These are phyloP conservation scores for Aspergillus nomiae DNA, from an alignment of 2,329 filamentous ascomycete species.

Conservation along the genomic window DNA sequence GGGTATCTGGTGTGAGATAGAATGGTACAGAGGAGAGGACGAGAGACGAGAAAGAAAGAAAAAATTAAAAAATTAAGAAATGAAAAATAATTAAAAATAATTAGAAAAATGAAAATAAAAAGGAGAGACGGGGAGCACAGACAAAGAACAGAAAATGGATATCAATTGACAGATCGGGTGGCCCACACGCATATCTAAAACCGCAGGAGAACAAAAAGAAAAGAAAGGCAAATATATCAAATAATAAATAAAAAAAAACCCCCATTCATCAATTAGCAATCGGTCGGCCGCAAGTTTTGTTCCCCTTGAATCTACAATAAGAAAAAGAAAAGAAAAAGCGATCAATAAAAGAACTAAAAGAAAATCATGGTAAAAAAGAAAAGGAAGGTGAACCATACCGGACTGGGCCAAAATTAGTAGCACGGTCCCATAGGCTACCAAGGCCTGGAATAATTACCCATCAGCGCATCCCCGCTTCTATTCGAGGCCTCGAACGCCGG, in stretches of 20 bases:
- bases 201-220: not conserved
- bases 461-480: constrained; percentile 22
- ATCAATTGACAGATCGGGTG: constrained; percentile 6
- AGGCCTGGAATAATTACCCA: constrained; percentile 15
- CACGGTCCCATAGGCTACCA: constrained; percentile 11
- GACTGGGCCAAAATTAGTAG: constrained; percentile 22
- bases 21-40: not conserved
- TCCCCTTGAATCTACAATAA: not conserved
- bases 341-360: not conserved
- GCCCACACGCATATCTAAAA: constrained; percentile 4
- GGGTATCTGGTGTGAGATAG: not conserved
- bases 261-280: not conserved
- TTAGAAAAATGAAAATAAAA: not conserved
- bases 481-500: constrained; percentile 26
- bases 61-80: not conserved
- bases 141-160: not conserved
- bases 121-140: not conserved
- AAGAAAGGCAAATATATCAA: not conserved
- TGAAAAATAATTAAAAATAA: not conserved
- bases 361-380: not conserved
- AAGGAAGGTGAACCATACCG: constrained; percentile 9
- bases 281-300: not conserved
- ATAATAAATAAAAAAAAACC: no score
- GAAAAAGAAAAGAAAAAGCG: not conserved
- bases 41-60: not conserved